Conservation (phyloP, 83 land plant species). For the Picea abies region DNA sequence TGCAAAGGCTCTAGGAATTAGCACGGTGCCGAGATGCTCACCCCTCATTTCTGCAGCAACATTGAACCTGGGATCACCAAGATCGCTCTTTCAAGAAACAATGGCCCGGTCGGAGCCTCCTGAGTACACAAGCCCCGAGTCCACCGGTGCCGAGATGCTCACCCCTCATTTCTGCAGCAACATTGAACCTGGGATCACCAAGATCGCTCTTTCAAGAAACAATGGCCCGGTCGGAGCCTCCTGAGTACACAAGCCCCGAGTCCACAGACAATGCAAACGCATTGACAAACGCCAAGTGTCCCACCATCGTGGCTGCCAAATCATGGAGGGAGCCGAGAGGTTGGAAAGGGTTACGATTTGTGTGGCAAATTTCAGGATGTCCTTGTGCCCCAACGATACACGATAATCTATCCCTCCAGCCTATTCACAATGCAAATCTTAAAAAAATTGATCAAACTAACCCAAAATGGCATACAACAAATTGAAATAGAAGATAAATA, state of each 20-base stretch:
- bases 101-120: constrained; percentile 60
- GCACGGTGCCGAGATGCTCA: constrained; percentile 47
- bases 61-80: not conserved
- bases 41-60: constrained; percentile 32
- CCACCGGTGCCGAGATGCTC: constrained; percentile 47
- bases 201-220: constrained; percentile 43
- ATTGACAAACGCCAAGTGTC: constrained; percentile 55
- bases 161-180: constrained; percentile 32
- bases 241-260: constrained; percentile 35
- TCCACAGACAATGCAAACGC: constrained; percentile 26
- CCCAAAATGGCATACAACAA: too few relatives aligned
- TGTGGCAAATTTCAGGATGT: too few relatives aligned
- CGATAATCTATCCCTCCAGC: too few relatives aligned
- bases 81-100: constrained; percentile 43
- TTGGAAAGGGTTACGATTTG: too few relatives aligned
- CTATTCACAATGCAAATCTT: too few relatives aligned
- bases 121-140: constrained; percentile 48
- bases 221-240: constrained; percentile 55
- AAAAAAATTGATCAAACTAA: too few relatives aligned
- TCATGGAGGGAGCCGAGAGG: constrained; percentile 18
- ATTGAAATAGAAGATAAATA: too few relatives aligned
- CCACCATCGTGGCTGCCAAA: constrained; percentile 40
- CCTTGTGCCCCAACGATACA: too few relatives aligned
- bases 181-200: not conserved
- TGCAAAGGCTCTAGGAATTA: not conserved